Conservation (phyloP, 78 protist genomes). For the Trichosphaerium sp. region DNA sequence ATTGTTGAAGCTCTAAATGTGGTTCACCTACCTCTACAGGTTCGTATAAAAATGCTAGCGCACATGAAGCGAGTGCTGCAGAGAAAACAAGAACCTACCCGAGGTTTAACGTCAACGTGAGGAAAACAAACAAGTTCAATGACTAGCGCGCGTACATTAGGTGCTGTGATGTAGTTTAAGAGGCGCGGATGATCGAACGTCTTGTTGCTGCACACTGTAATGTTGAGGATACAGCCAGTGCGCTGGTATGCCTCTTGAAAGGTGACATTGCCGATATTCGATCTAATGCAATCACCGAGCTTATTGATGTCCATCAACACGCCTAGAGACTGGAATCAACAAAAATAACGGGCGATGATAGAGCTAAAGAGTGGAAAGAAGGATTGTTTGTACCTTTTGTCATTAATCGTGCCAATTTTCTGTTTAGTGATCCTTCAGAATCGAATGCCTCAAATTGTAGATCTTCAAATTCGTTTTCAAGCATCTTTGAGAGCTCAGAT, state of each 20-base stretch:
- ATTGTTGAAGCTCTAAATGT: no score
- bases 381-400: no score
- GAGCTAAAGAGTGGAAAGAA: not conserved
- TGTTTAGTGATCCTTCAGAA: not conserved
- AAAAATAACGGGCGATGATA: not conserved
- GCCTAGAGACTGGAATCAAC: not conserved
- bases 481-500: not conserved
- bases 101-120: not conserved
- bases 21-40: not conserved
- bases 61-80: constrained; percentile 56
- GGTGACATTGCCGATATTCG: constrained; percentile 52
- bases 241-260: constrained; percentile 57
- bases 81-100: constrained; percentile 53
- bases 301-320: constrained; percentile 44
- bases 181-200: constrained; percentile 21
- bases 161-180: constrained; percentile 71
- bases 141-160: constrained; percentile 43
- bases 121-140: not conserved
- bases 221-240: constrained; percentile 64
- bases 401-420: not conserved
- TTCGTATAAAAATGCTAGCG: constrained; percentile 18
- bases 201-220: constrained; percentile 22
- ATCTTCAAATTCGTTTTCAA: no score
- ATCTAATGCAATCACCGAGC: constrained; percentile 1
- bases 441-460: constrained; percentile 1